phyloP scores from a whole-genome alignment of 2,329 filamentous ascomycete genomes.

The Corniculantispora saksenae region DNA sequence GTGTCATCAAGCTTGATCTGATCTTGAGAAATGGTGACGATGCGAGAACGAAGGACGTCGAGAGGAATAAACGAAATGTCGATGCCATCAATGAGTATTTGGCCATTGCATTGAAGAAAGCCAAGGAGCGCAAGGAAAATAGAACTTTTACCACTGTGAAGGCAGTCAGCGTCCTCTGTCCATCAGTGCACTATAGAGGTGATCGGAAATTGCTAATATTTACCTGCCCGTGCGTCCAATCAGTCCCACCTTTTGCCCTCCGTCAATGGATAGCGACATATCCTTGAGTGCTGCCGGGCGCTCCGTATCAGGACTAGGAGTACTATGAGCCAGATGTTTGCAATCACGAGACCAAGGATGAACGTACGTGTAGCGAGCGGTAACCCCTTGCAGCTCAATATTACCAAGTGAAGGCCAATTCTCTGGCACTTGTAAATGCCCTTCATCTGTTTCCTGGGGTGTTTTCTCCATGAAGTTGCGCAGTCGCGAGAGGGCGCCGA shows the following conservation, averaged over 20 bases:
- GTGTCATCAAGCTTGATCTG: neutral
- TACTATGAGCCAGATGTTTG: neutral
- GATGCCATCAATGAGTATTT: neutral
- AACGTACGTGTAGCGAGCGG: neutral
- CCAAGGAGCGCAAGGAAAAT: neutral
- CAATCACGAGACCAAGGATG: no score
- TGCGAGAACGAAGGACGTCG: neutral
- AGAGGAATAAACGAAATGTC: neutral
- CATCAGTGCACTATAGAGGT: no score
- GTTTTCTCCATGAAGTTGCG: neutral
- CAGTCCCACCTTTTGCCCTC: neutral
- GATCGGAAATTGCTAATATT: neutral
- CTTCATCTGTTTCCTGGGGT: neutral
- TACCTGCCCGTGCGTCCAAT: conserved; percentile 1
- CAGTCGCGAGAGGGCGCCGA: conserved; percentile 1
- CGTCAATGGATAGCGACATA: neutral
- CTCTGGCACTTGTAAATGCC: neutral
- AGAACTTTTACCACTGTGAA: neutral
- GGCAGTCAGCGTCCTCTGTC: neutral
- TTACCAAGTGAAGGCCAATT: conserved; percentile 8
- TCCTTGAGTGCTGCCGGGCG: neutral
- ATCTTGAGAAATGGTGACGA: neutral
- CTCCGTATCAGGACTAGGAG: neutral
- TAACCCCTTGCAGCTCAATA: neutral
- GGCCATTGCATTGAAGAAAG: neutral